phyloP scores from a whole-genome alignment of 805 yeast species.

The Cyberlindnera saturnus region DNA sequence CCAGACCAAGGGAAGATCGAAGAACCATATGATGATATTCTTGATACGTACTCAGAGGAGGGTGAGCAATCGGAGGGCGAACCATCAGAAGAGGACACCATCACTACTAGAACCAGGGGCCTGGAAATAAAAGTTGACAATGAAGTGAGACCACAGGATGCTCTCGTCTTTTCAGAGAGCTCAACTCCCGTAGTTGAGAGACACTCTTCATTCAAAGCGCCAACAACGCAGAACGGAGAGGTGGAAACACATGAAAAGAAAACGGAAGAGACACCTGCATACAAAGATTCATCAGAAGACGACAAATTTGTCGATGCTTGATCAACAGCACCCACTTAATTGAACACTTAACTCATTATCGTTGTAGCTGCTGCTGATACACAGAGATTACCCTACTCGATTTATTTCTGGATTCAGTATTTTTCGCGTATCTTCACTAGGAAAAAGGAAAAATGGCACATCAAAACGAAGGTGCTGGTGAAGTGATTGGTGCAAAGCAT shows the following conservation, averaged over 20 bases:
- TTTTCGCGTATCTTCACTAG: no score
- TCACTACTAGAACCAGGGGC: slow-evolving; percentile 3
- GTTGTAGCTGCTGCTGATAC: no score
- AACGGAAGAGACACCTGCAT: not conserved
- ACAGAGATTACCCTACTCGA: no score
- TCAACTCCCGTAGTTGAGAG: slow-evolving; percentile 7
- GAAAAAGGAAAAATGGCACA: no score
- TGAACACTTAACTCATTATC: no score
- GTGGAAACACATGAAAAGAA: not conserved
- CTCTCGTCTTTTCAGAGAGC: slow-evolving; percentile 10
- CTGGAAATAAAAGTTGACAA: slow-evolving; percentile 9
- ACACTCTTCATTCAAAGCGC: slow-evolving; percentile 1
- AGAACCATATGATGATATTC: not conserved
- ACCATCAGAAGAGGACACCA: not conserved
- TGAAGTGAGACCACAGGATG: slow-evolving; percentile 13
- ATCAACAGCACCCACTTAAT: not conserved
- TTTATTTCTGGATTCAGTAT: no score
- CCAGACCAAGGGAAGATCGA: not conserved
- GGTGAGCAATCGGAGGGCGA: not conserved
- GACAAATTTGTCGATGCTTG: slow-evolving; percentile 16
- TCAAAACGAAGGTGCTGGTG: no score
- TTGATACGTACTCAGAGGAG: not conserved
- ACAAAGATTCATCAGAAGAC: slow-evolving; percentile 7
- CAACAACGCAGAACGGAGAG: not conserved
- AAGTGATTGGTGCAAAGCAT: no score